A percentile compares a stretch with the other conserved stretches of the same genome.
phyloP scores from a whole-genome alignment of 805 yeast species.

The Saccharomycopsis schoenii region DNA sequence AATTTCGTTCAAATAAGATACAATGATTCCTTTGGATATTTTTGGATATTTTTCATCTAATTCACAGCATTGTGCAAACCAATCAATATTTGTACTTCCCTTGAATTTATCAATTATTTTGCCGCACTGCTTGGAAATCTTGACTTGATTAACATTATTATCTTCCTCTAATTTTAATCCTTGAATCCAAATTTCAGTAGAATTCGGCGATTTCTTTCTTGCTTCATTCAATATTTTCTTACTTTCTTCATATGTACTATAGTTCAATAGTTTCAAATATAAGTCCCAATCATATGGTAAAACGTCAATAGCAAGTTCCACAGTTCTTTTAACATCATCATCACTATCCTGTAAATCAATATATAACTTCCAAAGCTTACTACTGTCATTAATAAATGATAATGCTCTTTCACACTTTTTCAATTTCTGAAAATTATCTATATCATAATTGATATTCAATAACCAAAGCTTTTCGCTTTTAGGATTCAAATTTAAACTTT shows the following conservation, averaged over 20 bases:
- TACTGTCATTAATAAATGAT: constrained; percentile 49
- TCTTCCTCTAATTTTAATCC: constrained; percentile 63
- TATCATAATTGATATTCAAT: constrained; percentile 58
- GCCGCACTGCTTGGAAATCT: constrained; percentile 37
- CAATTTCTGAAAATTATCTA: constrained; percentile 41
- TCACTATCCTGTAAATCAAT: constrained; percentile 48
- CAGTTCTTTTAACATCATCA: constrained; percentile 40
- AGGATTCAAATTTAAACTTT: constrained; percentile 51
- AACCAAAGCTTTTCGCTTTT: constrained; percentile 61
- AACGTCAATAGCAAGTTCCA: constrained; percentile 57
- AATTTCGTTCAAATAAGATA: constrained; percentile 23
- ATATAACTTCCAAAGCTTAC: constrained; percentile 58
- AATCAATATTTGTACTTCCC: constrained; percentile 30
- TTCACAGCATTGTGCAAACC: constrained; percentile 56
- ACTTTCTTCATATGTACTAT: constrained; percentile 28
- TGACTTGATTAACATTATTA: constrained; percentile 31
- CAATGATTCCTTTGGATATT: constrained; percentile 47
- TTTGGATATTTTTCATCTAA: constrained; percentile 29
- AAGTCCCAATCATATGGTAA: constrained; percentile 55
- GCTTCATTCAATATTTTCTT: constrained; percentile 49
- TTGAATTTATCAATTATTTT: constrained; percentile 39
- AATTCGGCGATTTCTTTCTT: constrained; percentile 39
- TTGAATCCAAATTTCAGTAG: constrained; percentile 54
- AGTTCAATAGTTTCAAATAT: constrained; percentile 50
- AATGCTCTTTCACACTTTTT: constrained; percentile 62